A percentile compares a stretch with the other conserved stretches of the same genome.
Evolutionary conservation across 148 eudicot genomes (phyloP).

Genomic region (Chenopodium berlandieri): DNA sequence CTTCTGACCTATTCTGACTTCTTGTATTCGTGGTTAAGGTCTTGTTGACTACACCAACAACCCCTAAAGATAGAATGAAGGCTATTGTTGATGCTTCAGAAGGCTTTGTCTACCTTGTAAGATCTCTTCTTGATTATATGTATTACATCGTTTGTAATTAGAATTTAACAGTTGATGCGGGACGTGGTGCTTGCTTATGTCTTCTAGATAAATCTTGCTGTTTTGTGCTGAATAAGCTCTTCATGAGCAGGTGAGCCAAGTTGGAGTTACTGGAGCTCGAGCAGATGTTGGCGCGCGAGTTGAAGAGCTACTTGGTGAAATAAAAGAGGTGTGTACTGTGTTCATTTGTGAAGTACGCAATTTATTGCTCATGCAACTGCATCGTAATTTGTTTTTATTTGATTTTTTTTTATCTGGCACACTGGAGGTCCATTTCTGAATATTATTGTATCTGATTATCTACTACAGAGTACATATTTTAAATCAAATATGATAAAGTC

Average conservation of each 20-base stretch:
- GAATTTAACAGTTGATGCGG: neutral
- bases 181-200: neutral
- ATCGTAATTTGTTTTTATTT: neutral
- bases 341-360: neutral
- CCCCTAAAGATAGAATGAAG: slow-evolving; percentile 80
- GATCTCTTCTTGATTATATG: slow-evolving; percentile 25
- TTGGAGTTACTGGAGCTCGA: slow-evolving; percentile 95
- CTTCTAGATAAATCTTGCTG: neutral
- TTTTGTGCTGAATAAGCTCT: slow-evolving; percentile 16
- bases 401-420: neutral
- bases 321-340: slow-evolving; percentile 57
- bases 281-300: slow-evolving; percentile 65
- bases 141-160: neutral
- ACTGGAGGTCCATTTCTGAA: neutral
- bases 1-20: neutral
- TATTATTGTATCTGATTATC: too few species aligned
- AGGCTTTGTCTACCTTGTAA: slow-evolving; percentile 92
- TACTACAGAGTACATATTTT: too few species aligned
- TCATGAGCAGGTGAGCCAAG: slow-evolving; percentile 69
- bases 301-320: slow-evolving; percentile 58
- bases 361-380: neutral
- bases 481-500: neutral
- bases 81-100: slow-evolving; percentile 85
- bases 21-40: slow-evolving; percentile 47
- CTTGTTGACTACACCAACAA: slow-evolving; percentile 88